These are phyloP conservation scores for Lonicera japonica DNA, from an alignment of 129 eudicot genomes.

Conservation along the genomic window DNA sequence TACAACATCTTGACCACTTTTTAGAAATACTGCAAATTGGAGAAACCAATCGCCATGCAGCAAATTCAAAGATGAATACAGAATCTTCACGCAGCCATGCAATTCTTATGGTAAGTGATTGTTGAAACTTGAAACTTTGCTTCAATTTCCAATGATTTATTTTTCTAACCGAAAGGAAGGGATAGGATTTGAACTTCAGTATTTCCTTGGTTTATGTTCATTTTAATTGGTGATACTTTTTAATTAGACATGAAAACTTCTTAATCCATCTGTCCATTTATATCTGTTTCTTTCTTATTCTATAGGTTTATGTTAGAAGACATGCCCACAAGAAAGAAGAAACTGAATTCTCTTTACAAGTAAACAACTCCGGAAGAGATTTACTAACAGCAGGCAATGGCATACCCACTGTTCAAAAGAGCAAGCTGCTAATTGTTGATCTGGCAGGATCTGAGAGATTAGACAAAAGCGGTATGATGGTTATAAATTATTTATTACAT, in stretches of 20 bases:
- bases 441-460: slow-evolving; percentile 98
- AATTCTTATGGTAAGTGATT: slow-evolving; percentile 64
- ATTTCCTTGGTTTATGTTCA: neutral
- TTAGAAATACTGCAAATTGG: slow-evolving; percentile 68
- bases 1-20: slow-evolving; percentile 70
- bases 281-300: slow-evolving; percentile 1
- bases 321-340: slow-evolving; percentile 43
- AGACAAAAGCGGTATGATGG: slow-evolving; percentile 70
- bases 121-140: slow-evolving; percentile 2
- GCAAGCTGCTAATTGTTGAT: slow-evolving; percentile 94
- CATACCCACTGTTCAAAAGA: slow-evolving; percentile 67
- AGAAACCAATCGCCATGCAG: slow-evolving; percentile 96
- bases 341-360: slow-evolving; percentile 24
- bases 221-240: slow-evolving; percentile 4
- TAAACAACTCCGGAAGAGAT: slow-evolving; percentile 29
- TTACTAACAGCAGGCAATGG: slow-evolving; percentile 36
- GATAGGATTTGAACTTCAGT: neutral
- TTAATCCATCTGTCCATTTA: neutral
- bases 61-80: slow-evolving; percentile 91
- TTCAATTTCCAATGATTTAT: neutral
- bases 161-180: neutral
- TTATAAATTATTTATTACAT: neutral
- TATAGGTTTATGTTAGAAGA: slow-evolving; percentile 67
- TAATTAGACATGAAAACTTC: slow-evolving; percentile 3
- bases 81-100: slow-evolving; percentile 99